A percentile compares a stretch with the other conserved stretches of the same genome.
These are phyloP conservation scores for Lactarius vividus DNA, from an alignment of 768 basidiomycete genomes.

Conservation along the genomic window DNA sequence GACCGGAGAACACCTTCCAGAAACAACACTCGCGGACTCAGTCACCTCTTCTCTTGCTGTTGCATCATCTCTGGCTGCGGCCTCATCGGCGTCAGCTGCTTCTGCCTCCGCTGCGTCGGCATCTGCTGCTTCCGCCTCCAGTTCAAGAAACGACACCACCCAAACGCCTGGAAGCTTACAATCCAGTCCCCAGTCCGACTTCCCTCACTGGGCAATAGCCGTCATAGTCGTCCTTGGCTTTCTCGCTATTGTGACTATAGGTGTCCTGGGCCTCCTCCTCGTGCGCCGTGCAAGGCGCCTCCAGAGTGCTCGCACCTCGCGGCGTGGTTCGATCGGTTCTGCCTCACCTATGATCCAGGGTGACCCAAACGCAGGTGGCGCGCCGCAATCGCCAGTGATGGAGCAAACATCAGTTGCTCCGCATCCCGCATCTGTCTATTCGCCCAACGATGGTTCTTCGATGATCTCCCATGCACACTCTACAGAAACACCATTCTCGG, in stretches of 20 bases:
- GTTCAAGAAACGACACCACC: conserved; percentile 17
- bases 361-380: conserved; percentile 50
- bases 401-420: conserved; percentile 36
- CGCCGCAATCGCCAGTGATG: conserved; percentile 49
- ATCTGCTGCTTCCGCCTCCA: conserved; percentile 31
- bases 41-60: conserved; percentile 53
- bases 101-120: conserved; percentile 29
- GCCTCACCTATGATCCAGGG: conserved; percentile 82
- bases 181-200: conserved; percentile 40
- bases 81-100: conserved; percentile 25
- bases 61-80: conserved; percentile 40
- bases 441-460: conserved; percentile 62
- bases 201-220: conserved; percentile 91
- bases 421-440: conserved; percentile 35
- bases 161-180: conserved; percentile 44
- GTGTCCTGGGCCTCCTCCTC: conserved; percentile 69
- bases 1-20: conserved; percentile 37
- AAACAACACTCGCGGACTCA: conserved; percentile 74
- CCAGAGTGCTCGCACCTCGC: conserved; percentile 43
- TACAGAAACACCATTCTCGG: conserved; percentile 69
- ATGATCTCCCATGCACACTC: conserved; percentile 61
- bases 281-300: conserved; percentile 61
- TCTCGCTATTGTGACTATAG: conserved; percentile 70
- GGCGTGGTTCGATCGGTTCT: conserved; percentile 75
- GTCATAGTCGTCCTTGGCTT: conserved; percentile 85